Evolutionary conservation across 2,329 filamentous ascomycete genomes (phyloP).

Genomic region (Hysterium pulicare): DNA sequence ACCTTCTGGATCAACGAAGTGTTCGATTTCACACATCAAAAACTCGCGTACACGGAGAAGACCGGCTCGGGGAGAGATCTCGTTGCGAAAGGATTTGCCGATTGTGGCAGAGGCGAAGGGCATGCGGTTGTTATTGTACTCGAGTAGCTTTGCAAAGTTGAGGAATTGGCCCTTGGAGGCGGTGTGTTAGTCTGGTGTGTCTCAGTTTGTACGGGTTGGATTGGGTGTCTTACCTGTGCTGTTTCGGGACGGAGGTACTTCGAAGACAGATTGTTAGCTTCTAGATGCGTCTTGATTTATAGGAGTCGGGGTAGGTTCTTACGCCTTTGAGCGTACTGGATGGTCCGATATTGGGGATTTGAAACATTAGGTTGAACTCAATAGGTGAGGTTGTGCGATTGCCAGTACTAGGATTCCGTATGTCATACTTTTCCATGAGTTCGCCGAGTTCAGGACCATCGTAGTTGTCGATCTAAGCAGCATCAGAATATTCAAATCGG

Average conservation of each 20-base stretch:
- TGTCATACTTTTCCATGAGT: conserved; percentile 83
- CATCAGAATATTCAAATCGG: neutral
- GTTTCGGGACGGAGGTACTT: conserved; percentile 80
- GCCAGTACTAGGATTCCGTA: conserved; percentile 81
- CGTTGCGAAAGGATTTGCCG: conserved; percentile 96
- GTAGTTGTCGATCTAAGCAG: conserved; percentile 79
- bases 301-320: too few species aligned
- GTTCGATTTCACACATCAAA: conserved; percentile 98
- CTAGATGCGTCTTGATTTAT: too few species aligned
- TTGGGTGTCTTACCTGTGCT: too few species aligned
- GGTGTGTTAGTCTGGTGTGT: conserved; percentile 94
- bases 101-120: conserved; percentile 96
- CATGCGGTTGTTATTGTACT: conserved; percentile 94
- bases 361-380: conserved; percentile 98
- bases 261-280: too few species aligned
- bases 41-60: conserved; percentile 94
- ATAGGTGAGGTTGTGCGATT: conserved; percentile 76
- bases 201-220: too few species aligned
- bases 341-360: conserved; percentile 80
- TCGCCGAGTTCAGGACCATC: conserved; percentile 79
- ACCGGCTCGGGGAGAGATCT: conserved; percentile 90
- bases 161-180: conserved; percentile 98
- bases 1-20: conserved; percentile 91
- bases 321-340: conserved; percentile 79
- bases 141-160: conserved; percentile 93